phyloP scores from a whole-genome alignment of 2,329 filamentous ascomycete genomes.

The Geoglossum cookeanum region DNA sequence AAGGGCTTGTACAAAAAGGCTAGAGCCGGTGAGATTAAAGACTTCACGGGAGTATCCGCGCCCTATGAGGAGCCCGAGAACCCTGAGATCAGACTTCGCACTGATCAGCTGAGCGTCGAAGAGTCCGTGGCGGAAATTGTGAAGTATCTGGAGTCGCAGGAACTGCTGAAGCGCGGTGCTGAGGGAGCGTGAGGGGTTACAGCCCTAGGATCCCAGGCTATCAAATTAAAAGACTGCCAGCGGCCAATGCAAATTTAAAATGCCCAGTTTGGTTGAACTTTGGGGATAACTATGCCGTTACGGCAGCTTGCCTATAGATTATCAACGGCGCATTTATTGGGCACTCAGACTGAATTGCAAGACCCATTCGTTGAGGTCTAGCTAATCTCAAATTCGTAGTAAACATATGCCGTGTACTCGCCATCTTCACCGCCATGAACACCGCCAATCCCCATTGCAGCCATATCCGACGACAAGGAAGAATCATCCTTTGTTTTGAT shows the following conservation, averaged over 20 bases:
- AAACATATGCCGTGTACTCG: slow-evolving; percentile 93
- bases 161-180: slow-evolving; percentile 27
- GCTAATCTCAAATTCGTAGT: slow-evolving; percentile 78
- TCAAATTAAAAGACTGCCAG: neutral
- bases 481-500: slow-evolving; percentile 71
- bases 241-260: neutral
- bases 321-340: neutral
- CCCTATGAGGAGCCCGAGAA: slow-evolving; percentile 82
- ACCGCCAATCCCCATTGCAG: slow-evolving; percentile 45
- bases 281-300: neutral
- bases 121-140: slow-evolving; percentile 77
- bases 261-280: neutral
- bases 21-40: slow-evolving; percentile 78
- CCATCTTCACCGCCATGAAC: slow-evolving; percentile 43
- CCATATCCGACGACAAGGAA: slow-evolving; percentile 61
- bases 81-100: slow-evolving; percentile 75
- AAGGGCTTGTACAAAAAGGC: slow-evolving; percentile 99
- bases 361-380: slow-evolving; percentile 14
- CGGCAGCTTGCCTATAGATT: neutral
- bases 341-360: neutral
- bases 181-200: neutral
- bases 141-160: slow-evolving; percentile 54
- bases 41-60: slow-evolving; percentile 89
- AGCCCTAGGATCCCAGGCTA: neutral
- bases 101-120: slow-evolving; percentile 65